Base-by-base conservation (phyloP, 164 flowering plant species). In the Magnolia officinalis region DNA sequence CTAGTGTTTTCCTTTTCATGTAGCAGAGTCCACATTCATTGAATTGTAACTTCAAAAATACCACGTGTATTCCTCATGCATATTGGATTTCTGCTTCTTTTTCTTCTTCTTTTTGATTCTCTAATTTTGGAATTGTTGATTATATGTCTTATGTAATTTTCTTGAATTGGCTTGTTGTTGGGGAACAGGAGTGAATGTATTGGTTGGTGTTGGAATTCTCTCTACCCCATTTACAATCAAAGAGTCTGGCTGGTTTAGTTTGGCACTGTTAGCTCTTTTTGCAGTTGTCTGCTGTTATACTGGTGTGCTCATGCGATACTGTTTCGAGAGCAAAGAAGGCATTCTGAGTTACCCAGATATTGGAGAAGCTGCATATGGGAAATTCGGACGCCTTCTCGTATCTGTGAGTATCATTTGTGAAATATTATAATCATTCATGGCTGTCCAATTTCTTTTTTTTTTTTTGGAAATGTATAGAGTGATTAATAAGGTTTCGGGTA, bases 281-380 rank as follows among this genome's bases (percentile, higher is more conserved):
- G 91, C 96, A 13, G 78, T 76, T 37, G 75, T 89, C 13, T 91
- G 94, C 80, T 93, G 90, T 75, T 95, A 90, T 81, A 93, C 98
- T 14, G 98, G 90, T 9, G 29, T 77, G 58, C 92, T 93, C 49
- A 83, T 95, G 96, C 88, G 74, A 79, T 69, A 83, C 63, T 95
- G 98, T 78, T 89, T 95, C 69, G 98, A 95, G 79, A 92, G 90
- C 85, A 86, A 74, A 77, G 88, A 83, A 72, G 95, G 91, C 58
- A 86, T 93, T 70, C 24, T 78, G 23, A 85, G 87, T 50, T 95
- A 85, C 76, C 95, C 97, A 2, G 98, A 95, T 79, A 84, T 95
- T 72, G 98, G 96, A 79, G 90, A 95, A 84, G 98, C 98, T 78
- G 98, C 98, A 26, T 95, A 81, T 82, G 98, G 98, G 65, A 90